Percentiles rank a stretch among this genome's conserved stretches.
These are phyloP conservation scores for Xylaria telfairii DNA, from an alignment of 495 filamentous ascomycete species.

Conservation along the genomic window DNA sequence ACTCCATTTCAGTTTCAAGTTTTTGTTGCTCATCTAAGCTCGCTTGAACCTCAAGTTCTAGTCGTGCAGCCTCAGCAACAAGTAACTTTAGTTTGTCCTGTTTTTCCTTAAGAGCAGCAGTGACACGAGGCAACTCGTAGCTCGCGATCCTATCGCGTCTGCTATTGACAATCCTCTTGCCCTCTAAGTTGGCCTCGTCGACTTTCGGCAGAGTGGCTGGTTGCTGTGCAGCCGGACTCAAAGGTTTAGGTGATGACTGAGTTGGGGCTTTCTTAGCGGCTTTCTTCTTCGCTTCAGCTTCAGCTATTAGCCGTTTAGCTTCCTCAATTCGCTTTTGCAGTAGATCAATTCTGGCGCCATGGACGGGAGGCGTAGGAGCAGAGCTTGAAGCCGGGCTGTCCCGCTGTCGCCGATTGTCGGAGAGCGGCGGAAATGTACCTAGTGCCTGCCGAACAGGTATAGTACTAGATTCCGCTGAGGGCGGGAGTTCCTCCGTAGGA, in stretches of 20 bases:
- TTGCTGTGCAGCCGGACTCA: slow-evolving; percentile 31
- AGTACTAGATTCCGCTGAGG: slow-evolving; percentile 31
- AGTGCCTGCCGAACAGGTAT: slow-evolving; percentile 37
- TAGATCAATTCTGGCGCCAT: slow-evolving; percentile 57
- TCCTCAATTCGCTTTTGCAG: slow-evolving; percentile 75
- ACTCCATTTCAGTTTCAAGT: slow-evolving; percentile 62
- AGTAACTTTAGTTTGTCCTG: slow-evolving; percentile 59
- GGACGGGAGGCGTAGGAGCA: slow-evolving; percentile 45
- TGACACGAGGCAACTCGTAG: slow-evolving; percentile 62
- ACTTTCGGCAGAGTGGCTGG: slow-evolving; percentile 32
- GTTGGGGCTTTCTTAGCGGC: slow-evolving; percentile 42
- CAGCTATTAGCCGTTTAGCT: slow-evolving; percentile 77
- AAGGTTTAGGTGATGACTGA: slow-evolving; percentile 29
- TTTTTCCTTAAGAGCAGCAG: slow-evolving; percentile 59
- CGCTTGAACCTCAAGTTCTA: slow-evolving; percentile 64
- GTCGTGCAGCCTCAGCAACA: slow-evolving; percentile 61
- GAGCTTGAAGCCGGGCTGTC: slow-evolving; percentile 45
- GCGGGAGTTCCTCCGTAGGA: slow-evolving; percentile 44
- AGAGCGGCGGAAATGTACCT: slow-evolving; percentile 53
- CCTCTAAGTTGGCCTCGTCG: not conserved
- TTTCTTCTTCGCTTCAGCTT: slow-evolving; percentile 72
- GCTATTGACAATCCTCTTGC: slow-evolving; percentile 42
- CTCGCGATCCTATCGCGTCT: slow-evolving; percentile 62
- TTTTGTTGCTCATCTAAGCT: slow-evolving; percentile 49
- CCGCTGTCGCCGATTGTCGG: slow-evolving; percentile 46